Evolutionary conservation across 352 stramenopile species (phyloP).

Genomic region (Thalassiosira exigua): DNA sequence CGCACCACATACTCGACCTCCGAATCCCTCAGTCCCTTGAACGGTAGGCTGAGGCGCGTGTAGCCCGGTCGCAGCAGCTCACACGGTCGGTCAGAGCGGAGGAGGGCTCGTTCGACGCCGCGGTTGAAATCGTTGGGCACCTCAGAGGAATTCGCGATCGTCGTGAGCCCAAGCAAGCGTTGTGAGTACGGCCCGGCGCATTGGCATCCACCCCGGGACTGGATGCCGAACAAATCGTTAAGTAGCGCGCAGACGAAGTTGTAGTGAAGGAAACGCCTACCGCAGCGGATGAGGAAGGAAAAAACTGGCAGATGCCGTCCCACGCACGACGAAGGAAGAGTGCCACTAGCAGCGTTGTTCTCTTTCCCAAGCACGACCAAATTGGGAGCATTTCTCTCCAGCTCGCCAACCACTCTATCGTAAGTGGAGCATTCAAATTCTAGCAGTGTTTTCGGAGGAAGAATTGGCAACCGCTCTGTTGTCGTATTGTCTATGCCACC

Average conservation of each 20-base stretch:
- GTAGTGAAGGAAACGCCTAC: slow-evolving; percentile 93
- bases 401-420: slow-evolving; percentile 46
- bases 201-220: slow-evolving; percentile 90
- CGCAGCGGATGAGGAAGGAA: slow-evolving; percentile 92
- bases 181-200: slow-evolving; percentile 95
- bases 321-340: slow-evolving; percentile 3
- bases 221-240: slow-evolving; percentile 98
- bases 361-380: slow-evolving; percentile 90
- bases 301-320: slow-evolving; percentile 90
- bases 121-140: slow-evolving; percentile 76
- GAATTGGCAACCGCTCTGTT: background rate
- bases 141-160: slow-evolving; percentile 45
- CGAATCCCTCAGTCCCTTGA: slow-evolving; percentile 84
- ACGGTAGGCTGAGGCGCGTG: slow-evolving; percentile 92
- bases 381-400: slow-evolving; percentile 71
- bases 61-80: slow-evolving; percentile 95
- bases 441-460: slow-evolving; percentile 51
- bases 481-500: background rate
- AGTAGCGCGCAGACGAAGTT: slow-evolving; percentile 97
- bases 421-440: slow-evolving; percentile 73
- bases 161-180: slow-evolving; percentile 89
- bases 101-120: slow-evolving; percentile 87
- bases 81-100: slow-evolving; percentile 86
- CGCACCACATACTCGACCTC: slow-evolving; percentile 93
- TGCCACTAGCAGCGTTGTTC: slow-evolving; percentile 14